Base-by-base conservation (phyloP, 768 basidiomycete species). In the Xerocomellus amylosporus region DNA sequence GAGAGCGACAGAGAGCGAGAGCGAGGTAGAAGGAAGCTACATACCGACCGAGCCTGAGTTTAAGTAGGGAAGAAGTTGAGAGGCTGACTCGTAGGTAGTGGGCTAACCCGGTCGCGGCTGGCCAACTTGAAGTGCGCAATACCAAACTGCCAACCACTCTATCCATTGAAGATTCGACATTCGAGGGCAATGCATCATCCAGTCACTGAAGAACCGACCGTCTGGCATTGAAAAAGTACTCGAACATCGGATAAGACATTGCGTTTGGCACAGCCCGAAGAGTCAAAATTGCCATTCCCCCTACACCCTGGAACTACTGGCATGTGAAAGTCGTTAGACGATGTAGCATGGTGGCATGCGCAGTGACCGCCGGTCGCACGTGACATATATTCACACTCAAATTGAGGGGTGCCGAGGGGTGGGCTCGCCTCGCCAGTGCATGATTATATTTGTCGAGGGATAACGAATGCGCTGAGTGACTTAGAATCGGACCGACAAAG, bases 41-140 rank as follows among this genome's bases (percentile, higher is more conserved):
- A 53, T 33, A 61, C 41, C 45, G 12, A 37, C 8, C 28, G 15
- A 20, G 36, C 3, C 8, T 4, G 30, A n/a, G 13, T 49, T 57
- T 57, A 66, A 53, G 46, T 51, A 59, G 8, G 28, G 2, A 33
- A 3, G 37, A 6, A 15, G 24, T 17, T 8, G 41, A 52, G 65
- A 64, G 65, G 65, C 65, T 66, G 65, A 66, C 65, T 31, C 9
- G 3, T 8, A 15, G 17, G 28, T 36, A 17, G 26, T 17, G 13
- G 40, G 13, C 43, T 38, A 30, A 47, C 7, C 22, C 13, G 20
- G 30, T 53, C 7, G 44, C 24, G 62, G 58, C 62, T 64, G 55
- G 47, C 28, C 41, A 33, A 33, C 13, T 6, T 5, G 14, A 34
- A 43, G 22, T 20, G 22, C 45, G 26, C 7, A 41, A 38, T 34